A percentile compares a stretch with the other conserved stretches of the same genome.
Conservation (phyloP, 495 filamentous ascomycete species). For the Lasiosphaeriaceae sp. region DNA sequence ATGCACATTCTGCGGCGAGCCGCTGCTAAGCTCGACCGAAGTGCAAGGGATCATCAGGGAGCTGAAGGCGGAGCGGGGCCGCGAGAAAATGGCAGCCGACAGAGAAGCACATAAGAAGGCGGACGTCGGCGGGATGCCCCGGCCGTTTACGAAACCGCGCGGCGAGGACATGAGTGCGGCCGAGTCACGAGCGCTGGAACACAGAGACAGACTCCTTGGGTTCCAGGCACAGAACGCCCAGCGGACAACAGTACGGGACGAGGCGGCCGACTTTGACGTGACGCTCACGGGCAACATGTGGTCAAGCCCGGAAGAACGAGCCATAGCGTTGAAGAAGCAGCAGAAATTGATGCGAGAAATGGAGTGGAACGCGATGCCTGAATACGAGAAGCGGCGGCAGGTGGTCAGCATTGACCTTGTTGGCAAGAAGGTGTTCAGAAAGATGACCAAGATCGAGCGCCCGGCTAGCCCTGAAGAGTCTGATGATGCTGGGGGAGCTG, state of each 20-base stretch:
- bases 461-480: constrained; percentile 43
- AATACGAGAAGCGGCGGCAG: constrained; percentile 87
- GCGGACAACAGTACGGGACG: constrained; percentile 84
- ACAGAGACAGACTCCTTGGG: constrained; percentile 74
- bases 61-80: constrained; percentile 79
- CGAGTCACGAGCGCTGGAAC: constrained; percentile 60
- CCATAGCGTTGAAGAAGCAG: constrained; percentile 82
- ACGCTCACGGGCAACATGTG: constrained; percentile 69
- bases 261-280: constrained; percentile 89
- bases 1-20: constrained; percentile 82
- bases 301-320: constrained; percentile 84
- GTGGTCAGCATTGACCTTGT: constrained; percentile 83
- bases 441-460: constrained; percentile 60
- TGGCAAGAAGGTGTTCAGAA: constrained; percentile 70
- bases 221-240: constrained; percentile 89
- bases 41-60: constrained; percentile 82
- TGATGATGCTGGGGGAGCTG: not conserved
- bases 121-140: constrained; percentile 53
- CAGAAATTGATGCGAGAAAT: constrained; percentile 83
- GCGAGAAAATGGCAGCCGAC: constrained; percentile 77
- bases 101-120: constrained; percentile 61
- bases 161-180: constrained; percentile 34
- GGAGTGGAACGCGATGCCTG: constrained; percentile 85
- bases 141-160: constrained; percentile 46
- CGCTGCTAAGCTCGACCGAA: constrained; percentile 66